Evolutionary conservation across 345 rosid genomes (phyloP).

Genomic region (Kernera saxatilis): DNA sequence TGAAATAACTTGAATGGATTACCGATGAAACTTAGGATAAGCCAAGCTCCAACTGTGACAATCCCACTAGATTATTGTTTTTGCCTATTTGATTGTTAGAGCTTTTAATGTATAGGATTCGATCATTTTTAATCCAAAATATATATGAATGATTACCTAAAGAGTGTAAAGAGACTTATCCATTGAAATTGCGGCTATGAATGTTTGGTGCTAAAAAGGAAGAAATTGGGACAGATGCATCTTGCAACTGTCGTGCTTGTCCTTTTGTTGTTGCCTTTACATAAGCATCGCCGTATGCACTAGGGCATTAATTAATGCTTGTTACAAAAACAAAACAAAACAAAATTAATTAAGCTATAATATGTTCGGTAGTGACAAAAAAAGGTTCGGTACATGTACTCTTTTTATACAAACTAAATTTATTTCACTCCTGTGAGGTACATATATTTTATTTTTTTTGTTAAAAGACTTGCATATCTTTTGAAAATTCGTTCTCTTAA

Average conservation of each 20-base stretch:
- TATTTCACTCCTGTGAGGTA: not conserved
- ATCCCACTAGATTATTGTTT: not conserved
- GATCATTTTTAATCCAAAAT: not conserved
- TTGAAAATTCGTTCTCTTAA: not conserved
- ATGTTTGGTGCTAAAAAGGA: constrained; percentile 28
- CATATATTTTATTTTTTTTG: too few species aligned
- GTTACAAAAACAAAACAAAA: not conserved
- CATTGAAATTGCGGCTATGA: constrained; percentile 26
- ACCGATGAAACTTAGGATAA: not conserved
- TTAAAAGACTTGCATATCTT: too few species aligned
- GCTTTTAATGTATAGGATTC: not conserved
- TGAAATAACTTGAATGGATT: not conserved
- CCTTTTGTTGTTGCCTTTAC: constrained; percentile 27
- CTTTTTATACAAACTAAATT: not conserved
- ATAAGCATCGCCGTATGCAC: constrained; percentile 18
- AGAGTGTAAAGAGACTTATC: constrained; percentile 29
- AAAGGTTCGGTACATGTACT: not conserved
- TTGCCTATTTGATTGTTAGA: constrained; percentile 1
- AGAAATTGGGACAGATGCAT: constrained; percentile 11
- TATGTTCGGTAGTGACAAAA: not conserved
- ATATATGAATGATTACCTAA: not conserved
- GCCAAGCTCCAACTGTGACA: not conserved
- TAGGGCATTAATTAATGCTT: constrained; percentile 9
- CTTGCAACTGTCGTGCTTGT: constrained; percentile 21
- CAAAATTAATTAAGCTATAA: not conserved